Base-by-base conservation (phyloP, 192 early-diverging fungal genomes). In the Backusella liffmaniae region DNA sequence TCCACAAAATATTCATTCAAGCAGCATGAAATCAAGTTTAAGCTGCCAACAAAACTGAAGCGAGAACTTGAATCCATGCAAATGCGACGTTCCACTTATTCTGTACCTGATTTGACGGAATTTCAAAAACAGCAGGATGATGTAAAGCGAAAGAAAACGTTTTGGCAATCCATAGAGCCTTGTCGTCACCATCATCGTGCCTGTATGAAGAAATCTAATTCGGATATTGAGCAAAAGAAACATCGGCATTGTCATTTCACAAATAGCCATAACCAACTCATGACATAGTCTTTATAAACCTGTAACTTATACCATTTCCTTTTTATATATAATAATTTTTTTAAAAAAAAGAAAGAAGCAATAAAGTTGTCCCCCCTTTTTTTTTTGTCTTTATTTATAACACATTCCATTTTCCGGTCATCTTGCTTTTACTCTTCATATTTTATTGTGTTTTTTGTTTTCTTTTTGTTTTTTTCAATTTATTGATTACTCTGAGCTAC, bases 61-160 rank as follows among this genome's bases (percentile, higher is more conserved):
- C 34, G 41, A 35, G 77, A 78, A 13, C 41, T 78, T 35, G 36
- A 42, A 46, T 32, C 9, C 16, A 73, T 78, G 72, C 71, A 56
- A 6, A 15, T 56, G 13, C 18, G 46, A 5, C 18, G 59, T 46
- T 49, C 77, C 5, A 16, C 42, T 32, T 73, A 78, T 42, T 78
- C 77, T 29, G 65, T 78, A 15, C 77, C 77, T 34, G 62, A 74
- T 66, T 10, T 74, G 29, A 21, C 65, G 30, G 6, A 29, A n/a
- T 49, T 66, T 67, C 15, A 32, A 59, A 71, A 71, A 44, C 23
- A 67, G 15, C 15, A 32, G n/a, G 66, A 67, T 16, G 56, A 29
- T 62, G 3, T 21, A 1, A 29, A 29, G 8, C 23, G 56, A 10
- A 62, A 62, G 56, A 62, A 62, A 29, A 62, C 56, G 4, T 62